These are phyloP conservation scores for Suhomyces taliae DNA, from an alignment of 1,139 yeast genomes.

Conservation along the genomic window DNA sequence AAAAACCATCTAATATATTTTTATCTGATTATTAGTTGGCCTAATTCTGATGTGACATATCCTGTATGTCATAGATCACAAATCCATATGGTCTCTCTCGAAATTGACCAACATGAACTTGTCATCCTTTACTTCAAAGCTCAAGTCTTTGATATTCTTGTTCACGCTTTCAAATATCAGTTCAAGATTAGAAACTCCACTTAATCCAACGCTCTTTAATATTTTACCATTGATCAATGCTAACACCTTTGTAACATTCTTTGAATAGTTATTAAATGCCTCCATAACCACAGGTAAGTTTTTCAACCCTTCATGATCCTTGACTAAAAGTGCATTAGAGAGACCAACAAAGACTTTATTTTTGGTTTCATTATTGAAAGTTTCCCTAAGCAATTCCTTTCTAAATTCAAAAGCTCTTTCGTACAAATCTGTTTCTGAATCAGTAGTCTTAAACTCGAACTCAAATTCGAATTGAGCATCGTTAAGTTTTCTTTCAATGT, in stretches of 20 bases:
- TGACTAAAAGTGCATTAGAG: constrained; percentile 31
- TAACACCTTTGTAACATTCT: constrained; percentile 20
- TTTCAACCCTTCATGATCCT: constrained; percentile 20
- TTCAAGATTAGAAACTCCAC: constrained; percentile 33
- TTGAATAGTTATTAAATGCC: constrained; percentile 23
- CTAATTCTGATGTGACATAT: not conserved
- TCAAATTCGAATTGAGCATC: constrained; percentile 19
- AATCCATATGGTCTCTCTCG: constrained; percentile 38
- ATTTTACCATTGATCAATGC: constrained; percentile 31
- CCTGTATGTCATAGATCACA: constrained; percentile 12
- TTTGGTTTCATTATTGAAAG: constrained; percentile 13
- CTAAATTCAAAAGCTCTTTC: constrained; percentile 13
- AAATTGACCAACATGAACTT: constrained; percentile 41
- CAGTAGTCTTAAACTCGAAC: constrained; percentile 14
- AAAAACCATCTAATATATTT: too few species aligned
- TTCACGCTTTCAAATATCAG: constrained; percentile 34
- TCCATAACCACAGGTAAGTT: constrained; percentile 25
- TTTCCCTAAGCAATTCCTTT: constrained; percentile 14
- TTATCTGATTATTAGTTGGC: too few species aligned
- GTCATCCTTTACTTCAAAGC: constrained; percentile 32
- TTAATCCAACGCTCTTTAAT: constrained; percentile 28
- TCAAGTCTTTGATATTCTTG: constrained; percentile 32
- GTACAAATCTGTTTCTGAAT: constrained; percentile 12
- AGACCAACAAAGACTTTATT: constrained; percentile 23
- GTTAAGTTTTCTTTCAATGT: constrained; percentile 21